phyloP scores from a whole-genome alignment of 352 stramenopile species.

The Phytophthora fragariae region DNA sequence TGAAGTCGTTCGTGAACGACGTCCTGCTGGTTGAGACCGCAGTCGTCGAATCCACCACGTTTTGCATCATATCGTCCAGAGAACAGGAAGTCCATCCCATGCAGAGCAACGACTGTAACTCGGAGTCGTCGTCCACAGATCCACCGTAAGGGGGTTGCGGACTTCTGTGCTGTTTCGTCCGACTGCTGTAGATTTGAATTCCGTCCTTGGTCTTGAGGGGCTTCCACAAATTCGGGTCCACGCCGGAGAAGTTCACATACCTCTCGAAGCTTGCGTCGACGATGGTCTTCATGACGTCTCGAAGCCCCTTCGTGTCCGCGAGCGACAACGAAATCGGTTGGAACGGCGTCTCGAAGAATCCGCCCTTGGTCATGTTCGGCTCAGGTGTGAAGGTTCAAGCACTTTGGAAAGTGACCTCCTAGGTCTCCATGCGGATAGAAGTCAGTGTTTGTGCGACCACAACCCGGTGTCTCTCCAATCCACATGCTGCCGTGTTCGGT shows the following conservation, averaged over 20 bases:
- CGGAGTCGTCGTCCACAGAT: conserved; percentile 5
- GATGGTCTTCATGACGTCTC: conserved; percentile 27
- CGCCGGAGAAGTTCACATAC: conserved; percentile 31
- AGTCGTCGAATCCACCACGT: conserved; percentile 32
- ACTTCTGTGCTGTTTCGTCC: not conserved
- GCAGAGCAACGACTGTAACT: conserved; percentile 25
- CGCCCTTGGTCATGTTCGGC: not conserved
- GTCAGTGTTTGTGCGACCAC: not conserved
- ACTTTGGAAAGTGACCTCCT: not conserved
- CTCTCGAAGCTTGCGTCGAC: conserved; percentile 32
- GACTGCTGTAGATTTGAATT: conserved; percentile 14
- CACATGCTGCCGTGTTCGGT: not conserved
- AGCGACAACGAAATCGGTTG: conserved; percentile 18
- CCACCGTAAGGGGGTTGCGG: not conserved
- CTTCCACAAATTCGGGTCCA: conserved; percentile 24
- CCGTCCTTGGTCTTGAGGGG: conserved; percentile 18
- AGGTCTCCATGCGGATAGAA: not conserved
- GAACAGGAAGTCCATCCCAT: conserved; percentile 37
- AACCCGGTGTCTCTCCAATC: not conserved
- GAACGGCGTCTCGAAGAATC: conserved; percentile 28
- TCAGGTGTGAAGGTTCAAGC: not conserved
- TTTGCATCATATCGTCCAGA: conserved; percentile 44
- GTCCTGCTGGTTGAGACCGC: conserved; percentile 16
- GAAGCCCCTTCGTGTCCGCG: conserved; percentile 19
- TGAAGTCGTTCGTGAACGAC: conserved; percentile 31